Evolutionary conservation across 345 rosid genomes (phyloP).

Genomic region (Stellera chamaejasme): DNA sequence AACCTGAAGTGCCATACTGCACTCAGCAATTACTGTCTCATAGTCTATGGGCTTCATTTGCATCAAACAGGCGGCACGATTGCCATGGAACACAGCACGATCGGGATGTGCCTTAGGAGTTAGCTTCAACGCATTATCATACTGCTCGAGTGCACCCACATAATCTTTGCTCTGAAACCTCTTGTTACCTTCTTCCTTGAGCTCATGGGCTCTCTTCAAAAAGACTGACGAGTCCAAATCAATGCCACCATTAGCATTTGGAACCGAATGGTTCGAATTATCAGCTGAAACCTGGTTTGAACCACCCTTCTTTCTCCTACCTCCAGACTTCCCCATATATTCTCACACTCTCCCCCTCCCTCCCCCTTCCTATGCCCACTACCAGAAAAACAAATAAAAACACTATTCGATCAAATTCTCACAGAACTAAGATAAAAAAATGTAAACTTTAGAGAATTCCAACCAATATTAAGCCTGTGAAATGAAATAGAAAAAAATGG

Average conservation of each 20-base stretch:
- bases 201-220: slow-evolving; percentile 85
- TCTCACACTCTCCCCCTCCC: too few species aligned
- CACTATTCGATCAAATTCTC: background rate
- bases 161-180: slow-evolving; percentile 76
- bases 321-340: slow-evolving; percentile 84
- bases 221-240: slow-evolving; percentile 65
- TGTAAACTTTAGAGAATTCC: background rate
- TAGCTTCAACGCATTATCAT: slow-evolving; percentile 62
- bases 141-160: slow-evolving; percentile 76
- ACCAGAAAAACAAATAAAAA: background rate
- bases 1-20: slow-evolving; percentile 72
- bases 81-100: slow-evolving; percentile 88
- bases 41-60: slow-evolving; percentile 96
- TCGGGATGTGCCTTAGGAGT: slow-evolving; percentile 77
- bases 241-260: slow-evolving; percentile 50
- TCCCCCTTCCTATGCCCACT: background rate
- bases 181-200: slow-evolving; percentile 90
- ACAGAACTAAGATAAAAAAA: background rate
- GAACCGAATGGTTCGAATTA: slow-evolving; percentile 13
- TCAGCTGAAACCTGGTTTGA: slow-evolving; percentile 45
- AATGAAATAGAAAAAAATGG: background rate
- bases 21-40: slow-evolving; percentile 75
- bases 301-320: slow-evolving; percentile 69
- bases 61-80: slow-evolving; percentile 93
- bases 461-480: background rate